These are phyloP conservation scores for Chaetomium sp. DNA, from an alignment of 2,329 filamentous ascomycete species.

Conservation along the genomic window DNA sequence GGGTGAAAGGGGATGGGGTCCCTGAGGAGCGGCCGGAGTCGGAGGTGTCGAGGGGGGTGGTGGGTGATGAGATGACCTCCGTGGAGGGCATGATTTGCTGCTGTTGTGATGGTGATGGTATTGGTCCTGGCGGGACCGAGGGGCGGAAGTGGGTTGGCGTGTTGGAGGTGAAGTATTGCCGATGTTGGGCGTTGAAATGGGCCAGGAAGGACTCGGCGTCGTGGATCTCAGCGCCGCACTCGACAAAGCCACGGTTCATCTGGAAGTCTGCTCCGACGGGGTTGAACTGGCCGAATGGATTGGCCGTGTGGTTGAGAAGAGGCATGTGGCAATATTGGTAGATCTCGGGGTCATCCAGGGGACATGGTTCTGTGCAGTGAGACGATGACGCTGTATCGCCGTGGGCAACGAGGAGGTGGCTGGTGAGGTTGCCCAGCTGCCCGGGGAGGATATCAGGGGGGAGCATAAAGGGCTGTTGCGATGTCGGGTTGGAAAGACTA, in stretches of 20 bases:
- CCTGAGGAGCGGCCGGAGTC: conserved; percentile 21
- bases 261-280: conserved; percentile 12
- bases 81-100: conserved; percentile 7
- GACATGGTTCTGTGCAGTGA: conserved; percentile 22
- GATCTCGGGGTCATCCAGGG: conserved; percentile 21
- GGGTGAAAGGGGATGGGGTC: conserved; percentile 23
- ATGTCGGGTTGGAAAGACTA: conserved; percentile 4
- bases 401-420: conserved; percentile 23
- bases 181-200: conserved; percentile 25
- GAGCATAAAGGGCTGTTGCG: conserved; percentile 14
- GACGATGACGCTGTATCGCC: conserved; percentile 15
- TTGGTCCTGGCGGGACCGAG: not conserved
- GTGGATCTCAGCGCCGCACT: conserved; percentile 23
- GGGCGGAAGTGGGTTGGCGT: not conserved
- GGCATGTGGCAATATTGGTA: conserved; percentile 24
- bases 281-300: conserved; percentile 16
- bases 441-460: conserved; percentile 12
- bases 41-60: conserved; percentile 21
- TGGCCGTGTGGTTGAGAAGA: conserved; percentile 8
- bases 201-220: conserved; percentile 22
- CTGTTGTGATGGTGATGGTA: not conserved
- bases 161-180: conserved; percentile 16
- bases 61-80: conserved; percentile 19
- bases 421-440: conserved; percentile 17
- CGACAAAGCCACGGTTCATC: conserved; percentile 16